Percentiles rank a stretch among this genome's conserved stretches.
Conservation (phyloP, 2,329 filamentous ascomycete species). For the Fusarium cyanostomum region DNA sequence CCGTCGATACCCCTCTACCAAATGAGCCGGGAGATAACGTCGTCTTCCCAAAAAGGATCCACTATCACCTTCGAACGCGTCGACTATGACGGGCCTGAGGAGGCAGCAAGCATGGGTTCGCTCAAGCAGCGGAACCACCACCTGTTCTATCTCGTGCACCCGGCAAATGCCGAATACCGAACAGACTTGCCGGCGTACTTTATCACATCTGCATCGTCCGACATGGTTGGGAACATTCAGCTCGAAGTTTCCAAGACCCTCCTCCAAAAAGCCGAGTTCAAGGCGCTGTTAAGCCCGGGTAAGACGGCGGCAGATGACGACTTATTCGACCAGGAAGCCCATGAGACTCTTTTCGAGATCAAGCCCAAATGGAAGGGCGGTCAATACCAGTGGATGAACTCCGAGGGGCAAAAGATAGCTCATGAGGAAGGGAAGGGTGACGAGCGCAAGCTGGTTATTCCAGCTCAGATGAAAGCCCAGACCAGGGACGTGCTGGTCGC, state of each 20-base stretch:
- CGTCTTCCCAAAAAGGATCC: constrained; percentile 2
- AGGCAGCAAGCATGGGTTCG: neutral
- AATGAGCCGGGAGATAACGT: constrained; percentile 10
- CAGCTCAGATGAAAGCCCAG: neutral
- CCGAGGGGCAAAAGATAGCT: neutral
- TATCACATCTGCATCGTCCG: constrained; percentile 20
- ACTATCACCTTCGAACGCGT: constrained; percentile 24
- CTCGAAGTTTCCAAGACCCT: neutral
- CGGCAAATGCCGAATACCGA: neutral
- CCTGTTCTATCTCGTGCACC: constrained; percentile 26
- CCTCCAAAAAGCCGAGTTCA: neutral
- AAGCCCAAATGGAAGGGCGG: constrained; percentile 10
- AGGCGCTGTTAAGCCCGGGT: constrained; percentile 9
- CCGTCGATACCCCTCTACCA: constrained; percentile 17
- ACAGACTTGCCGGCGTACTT: constrained; percentile 12
- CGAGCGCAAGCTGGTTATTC: neutral
- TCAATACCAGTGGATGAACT: constrained; percentile 20
- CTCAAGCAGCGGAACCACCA: neutral
- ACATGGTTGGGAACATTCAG: constrained; percentile 16
- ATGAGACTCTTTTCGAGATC: constrained; percentile 9
- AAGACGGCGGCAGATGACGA: constrained; percentile 9
- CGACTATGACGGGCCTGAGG: neutral
- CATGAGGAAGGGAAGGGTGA: neutral
- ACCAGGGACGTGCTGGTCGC: constrained; percentile 16
- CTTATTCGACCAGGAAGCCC: constrained; percentile 3